Conservation (phyloP, 331 rosid species). For the Quercus tomentella region DNA sequence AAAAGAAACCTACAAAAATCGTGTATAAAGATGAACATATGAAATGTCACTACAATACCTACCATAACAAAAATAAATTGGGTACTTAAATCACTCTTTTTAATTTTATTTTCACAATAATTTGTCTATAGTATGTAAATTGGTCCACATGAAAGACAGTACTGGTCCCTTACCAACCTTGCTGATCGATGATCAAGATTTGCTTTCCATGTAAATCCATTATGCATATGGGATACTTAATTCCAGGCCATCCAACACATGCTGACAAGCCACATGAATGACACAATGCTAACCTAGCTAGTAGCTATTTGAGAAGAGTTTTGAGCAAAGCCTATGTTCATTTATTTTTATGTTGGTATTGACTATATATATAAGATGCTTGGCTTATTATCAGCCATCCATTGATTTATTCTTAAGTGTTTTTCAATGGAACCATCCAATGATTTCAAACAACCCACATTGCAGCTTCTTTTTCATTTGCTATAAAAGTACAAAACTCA, state of each 20-base stretch:
- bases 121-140: neutral
- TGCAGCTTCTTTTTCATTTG: neutral
- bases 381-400: conserved; percentile 29
- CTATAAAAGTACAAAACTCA: neutral
- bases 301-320: neutral
- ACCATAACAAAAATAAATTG: no score
- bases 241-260: neutral
- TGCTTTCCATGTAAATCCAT: neutral
- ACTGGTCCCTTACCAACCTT: no score
- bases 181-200: neutral
- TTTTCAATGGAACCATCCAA: neutral
- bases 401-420: conserved; percentile 19
- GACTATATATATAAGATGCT: conserved; percentile 32
- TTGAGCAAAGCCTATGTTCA: neutral
- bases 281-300: neutral
- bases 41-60: no score
- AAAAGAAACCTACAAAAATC: no score
- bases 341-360: neutral
- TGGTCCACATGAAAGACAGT: neutral
- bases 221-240: neutral
- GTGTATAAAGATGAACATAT: no score
- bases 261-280: conserved; percentile 2
- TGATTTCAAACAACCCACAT: neutral
- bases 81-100: no score
- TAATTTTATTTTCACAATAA: no score